Conservation (phyloP, 2,329 filamentous ascomycete species). For the Alternaria sp. region DNA sequence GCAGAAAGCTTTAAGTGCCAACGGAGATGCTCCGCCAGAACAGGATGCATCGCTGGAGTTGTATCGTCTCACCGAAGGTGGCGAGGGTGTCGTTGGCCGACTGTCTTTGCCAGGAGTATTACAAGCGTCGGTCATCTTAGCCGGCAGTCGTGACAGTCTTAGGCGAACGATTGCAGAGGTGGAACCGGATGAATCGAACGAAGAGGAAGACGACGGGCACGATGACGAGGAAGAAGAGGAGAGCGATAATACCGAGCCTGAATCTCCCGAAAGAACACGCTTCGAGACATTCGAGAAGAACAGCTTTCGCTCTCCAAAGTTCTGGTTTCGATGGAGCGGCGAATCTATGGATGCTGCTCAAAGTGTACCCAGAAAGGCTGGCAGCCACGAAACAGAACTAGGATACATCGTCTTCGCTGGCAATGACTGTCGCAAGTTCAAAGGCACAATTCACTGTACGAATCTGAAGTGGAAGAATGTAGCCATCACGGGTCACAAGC, state of each 20-base stretch:
- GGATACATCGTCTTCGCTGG: conserved; percentile 36
- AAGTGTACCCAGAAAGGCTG: neutral
- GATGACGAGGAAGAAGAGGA: conserved; percentile 1
- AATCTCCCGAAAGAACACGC: conserved; percentile 16
- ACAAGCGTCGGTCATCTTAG: conserved; percentile 25
- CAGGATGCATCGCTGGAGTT: conserved; percentile 26
- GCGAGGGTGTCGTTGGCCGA: conserved; percentile 32
- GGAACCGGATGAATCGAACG: conserved; percentile 16
- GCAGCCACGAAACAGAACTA: conserved; percentile 17
- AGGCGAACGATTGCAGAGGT: conserved; percentile 13
- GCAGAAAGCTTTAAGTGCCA: conserved; percentile 16
- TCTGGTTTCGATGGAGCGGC: conserved; percentile 39
- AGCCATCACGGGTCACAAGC: conserved; percentile 30
- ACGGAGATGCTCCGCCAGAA: conserved; percentile 4
- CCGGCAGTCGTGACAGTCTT: conserved; percentile 29
- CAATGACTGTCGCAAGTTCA: conserved; percentile 36
- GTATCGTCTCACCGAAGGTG: conserved; percentile 30
- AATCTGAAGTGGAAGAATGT: conserved; percentile 33
- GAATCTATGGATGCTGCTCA: neutral
- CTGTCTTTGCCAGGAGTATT: conserved; percentile 27
- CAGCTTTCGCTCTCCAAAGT: conserved; percentile 38
- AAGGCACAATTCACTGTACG: conserved; percentile 32
- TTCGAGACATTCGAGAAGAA: conserved; percentile 39
- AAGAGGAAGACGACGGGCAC: neutral
- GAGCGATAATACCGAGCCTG: conserved; percentile 6